Conservation (phyloP, 2,329 filamentous ascomycete genomes). For the Aspergillus caelatus region DNA sequence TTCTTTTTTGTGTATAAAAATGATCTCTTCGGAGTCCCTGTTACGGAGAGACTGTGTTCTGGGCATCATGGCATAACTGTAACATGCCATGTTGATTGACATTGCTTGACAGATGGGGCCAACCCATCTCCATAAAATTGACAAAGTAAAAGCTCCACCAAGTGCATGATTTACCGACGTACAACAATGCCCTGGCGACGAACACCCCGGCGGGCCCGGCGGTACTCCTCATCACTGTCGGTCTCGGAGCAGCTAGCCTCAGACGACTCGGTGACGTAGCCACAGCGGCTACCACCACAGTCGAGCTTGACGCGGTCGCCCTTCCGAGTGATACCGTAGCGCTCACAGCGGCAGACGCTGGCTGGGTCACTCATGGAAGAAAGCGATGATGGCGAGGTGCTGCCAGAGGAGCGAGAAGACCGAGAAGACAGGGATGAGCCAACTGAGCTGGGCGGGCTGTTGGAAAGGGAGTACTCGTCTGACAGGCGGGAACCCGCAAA, state of each 20-base stretch:
- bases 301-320: constrained; percentile 94
- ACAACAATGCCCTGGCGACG: constrained; percentile 44
- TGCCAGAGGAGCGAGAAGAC: constrained; percentile 69
- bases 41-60: constrained; percentile 23
- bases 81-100: constrained; percentile 4
- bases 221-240: constrained; percentile 44
- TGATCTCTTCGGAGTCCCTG: constrained; percentile 3
- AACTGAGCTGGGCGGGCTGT: constrained; percentile 71
- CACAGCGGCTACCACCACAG: constrained; percentile 87
- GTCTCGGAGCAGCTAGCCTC: constrained; percentile 70
- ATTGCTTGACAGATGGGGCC: not conserved
- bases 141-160: not conserved
- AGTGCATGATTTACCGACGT: constrained; percentile 33
- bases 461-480: constrained; percentile 73
- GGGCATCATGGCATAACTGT: constrained; percentile 10
- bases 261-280: constrained; percentile 68
- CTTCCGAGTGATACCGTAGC: constrained; percentile 92
- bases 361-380: constrained; percentile 69
- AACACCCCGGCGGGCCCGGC: constrained; percentile 36
- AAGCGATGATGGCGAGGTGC: constrained; percentile 54
- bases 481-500: constrained; percentile 72
- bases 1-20: constrained; percentile 1
- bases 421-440: constrained; percentile 74
- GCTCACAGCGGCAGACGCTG: constrained; percentile 83
- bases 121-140: not conserved